phyloP scores from a whole-genome alignment of 2,329 filamentous ascomycete species.

The Didymella pinodella region DNA sequence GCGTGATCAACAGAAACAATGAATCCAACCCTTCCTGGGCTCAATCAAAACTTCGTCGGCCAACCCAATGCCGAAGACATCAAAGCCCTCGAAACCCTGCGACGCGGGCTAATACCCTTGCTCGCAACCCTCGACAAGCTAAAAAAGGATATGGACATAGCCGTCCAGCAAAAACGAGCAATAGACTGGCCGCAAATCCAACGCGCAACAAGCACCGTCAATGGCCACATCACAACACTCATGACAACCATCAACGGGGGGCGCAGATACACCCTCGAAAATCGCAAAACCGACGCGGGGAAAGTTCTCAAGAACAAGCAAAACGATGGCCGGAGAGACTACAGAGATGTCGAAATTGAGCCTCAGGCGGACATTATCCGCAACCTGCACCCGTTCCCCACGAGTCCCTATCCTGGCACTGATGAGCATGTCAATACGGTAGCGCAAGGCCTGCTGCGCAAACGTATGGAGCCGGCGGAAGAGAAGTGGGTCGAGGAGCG shows the following conservation, averaged over 20 bases:
- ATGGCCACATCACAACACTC: conserved; percentile 29
- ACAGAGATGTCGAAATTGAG: conserved; percentile 13
- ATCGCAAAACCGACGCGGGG: conserved; percentile 26
- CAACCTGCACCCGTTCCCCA: conserved; percentile 37
- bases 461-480: conserved; percentile 37
- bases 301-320: conserved; percentile 15
- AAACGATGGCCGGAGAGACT: conserved; percentile 5
- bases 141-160: conserved; percentile 32
- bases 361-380: conserved; percentile 26
- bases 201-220: conserved; percentile 27
- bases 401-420: conserved; percentile 33
- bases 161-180: conserved; percentile 26
- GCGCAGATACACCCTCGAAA: conserved; percentile 28
- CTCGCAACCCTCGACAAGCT: conserved; percentile 36
- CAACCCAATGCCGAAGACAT: conserved; percentile 36
- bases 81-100: conserved; percentile 33
- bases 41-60: conserved; percentile 40
- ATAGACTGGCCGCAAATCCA: conserved; percentile 37
- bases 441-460: conserved; percentile 36
- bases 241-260: conserved; percentile 34
- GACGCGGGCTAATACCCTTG: conserved; percentile 37
- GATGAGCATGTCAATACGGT: conserved; percentile 31
- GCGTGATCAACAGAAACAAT: conserved; percentile 20
- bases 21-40: conserved; percentile 38
- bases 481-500: conserved; percentile 43